Base-by-base conservation (phyloP, 495 filamentous ascomycete species). In the Stereocaulon alpinum region DNA sequence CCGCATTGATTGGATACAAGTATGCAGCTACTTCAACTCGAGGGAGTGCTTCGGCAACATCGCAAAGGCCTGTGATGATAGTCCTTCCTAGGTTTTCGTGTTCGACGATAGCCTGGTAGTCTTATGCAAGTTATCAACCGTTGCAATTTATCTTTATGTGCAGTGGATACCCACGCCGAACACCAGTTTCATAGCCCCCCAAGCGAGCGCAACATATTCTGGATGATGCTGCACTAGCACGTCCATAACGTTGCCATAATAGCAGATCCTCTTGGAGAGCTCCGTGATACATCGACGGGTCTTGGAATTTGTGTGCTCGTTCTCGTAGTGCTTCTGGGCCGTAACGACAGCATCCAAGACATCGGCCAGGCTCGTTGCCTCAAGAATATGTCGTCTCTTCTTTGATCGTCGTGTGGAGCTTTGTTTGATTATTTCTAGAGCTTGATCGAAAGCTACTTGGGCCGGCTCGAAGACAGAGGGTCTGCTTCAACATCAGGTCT, bases 11-110 rank as follows among this genome's bases (percentile, higher is more conserved):
- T 0, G 73, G 73, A 59, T 74, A 74, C 15, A 72, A 58, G 0
- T 65, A 41, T 0, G 60, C 9, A 11, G 45, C 22, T 5, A 76
- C 44, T n/a, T 74, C 66, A 1, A 58, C 57, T n/a, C 64, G 61
- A 6, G 72, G 72, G 7, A 76, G 56, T n/a, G 55, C 50, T 42
- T 70, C 69, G 12, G 66, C 73, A 37, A 76, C 69, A 1, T 54
- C 12, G 40, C 60, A 65, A 1, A 72, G 58, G 2, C 60, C 70
- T 66, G 66, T 68, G 18, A 62, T 45, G 14, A 64, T 18, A 5
- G 52, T 54, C 3, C 18, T 41, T n/a, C n/a, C n/a, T n/a, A n/a
- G n/a, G n/a, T n/a, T n/a, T n/a, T n/a, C n/a, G n/a, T n/a, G n/a
- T n/a, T n/a, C n/a, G n/a, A n/a, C n/a, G n/a, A n/a, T n/a, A n/a